Evolutionary conservation across 2,329 filamentous ascomycete genomes (phyloP).

Genomic region (Ophiostoma piceae): DNA sequence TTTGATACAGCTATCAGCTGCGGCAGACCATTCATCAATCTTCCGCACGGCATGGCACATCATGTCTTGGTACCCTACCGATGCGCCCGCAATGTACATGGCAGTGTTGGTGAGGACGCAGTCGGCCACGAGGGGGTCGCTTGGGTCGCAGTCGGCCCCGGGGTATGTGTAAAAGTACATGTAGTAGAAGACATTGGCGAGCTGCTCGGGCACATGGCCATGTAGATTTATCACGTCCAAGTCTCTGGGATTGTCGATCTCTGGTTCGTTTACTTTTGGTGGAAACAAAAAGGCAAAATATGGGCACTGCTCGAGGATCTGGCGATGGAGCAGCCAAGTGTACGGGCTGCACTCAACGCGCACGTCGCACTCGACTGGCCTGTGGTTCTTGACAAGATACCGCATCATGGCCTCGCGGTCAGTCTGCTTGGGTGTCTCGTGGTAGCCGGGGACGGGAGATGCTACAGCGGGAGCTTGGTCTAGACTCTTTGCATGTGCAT

Average conservation of each 20-base stretch:
- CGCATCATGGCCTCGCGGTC: constrained; percentile 13
- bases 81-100: constrained; percentile 31
- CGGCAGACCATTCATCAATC: constrained; percentile 36
- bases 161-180: constrained; percentile 31
- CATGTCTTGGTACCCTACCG: constrained; percentile 29
- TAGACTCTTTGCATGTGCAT: not conserved
- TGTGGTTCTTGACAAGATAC: constrained; percentile 9
- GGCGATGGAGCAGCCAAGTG: constrained; percentile 23
- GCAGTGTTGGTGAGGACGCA: constrained; percentile 28
- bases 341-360: constrained; percentile 17
- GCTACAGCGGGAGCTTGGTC: not conserved
- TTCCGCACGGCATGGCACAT: constrained; percentile 40
- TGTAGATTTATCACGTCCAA: constrained; percentile 20
- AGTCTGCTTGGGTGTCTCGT: not conserved
- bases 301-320: constrained; percentile 20
- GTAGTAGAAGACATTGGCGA: constrained; percentile 30
- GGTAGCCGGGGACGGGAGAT: not conserved
- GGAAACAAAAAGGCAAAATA: constrained; percentile 21
- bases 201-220: constrained; percentile 25
- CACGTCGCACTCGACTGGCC: constrained; percentile 20
- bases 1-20: constrained; percentile 1
- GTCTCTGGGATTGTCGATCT: not conserved
- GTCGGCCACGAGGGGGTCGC: constrained; percentile 26
- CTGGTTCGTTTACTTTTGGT: not conserved
- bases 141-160: constrained; percentile 21